Conservation (phyloP, 2,329 filamentous ascomycete genomes). For the Monosporascus sp. region DNA sequence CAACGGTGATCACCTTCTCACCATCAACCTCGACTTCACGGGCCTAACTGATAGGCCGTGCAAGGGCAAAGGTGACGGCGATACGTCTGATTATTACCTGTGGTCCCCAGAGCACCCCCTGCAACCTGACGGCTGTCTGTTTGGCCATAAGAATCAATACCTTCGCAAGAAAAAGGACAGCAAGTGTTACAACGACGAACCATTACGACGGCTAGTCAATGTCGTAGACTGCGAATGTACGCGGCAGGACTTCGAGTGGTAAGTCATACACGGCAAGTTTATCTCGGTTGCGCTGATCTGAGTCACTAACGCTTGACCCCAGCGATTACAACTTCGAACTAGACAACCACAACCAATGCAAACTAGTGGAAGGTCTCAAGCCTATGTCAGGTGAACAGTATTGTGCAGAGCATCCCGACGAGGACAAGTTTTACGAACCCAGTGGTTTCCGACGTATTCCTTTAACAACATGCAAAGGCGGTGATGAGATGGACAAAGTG, state of each 20-base stretch:
- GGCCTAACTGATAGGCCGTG: slow-evolving; percentile 72
- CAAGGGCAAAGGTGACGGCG: slow-evolving; percentile 54
- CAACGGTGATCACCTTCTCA: slow-evolving; percentile 54
- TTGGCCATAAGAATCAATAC: slow-evolving; percentile 85
- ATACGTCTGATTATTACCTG: slow-evolving; percentile 67
- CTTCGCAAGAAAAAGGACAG: slow-evolving; percentile 79
- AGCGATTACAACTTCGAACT: slow-evolving; percentile 94
- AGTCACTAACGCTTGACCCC: slow-evolving; percentile 20
- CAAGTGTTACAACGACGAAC: slow-evolving; percentile 76
- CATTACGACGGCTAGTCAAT: slow-evolving; percentile 64
- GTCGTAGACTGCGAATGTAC: slow-evolving; percentile 79
- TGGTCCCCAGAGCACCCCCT: slow-evolving; percentile 86
- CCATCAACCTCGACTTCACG: slow-evolving; percentile 85
- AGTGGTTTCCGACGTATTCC: slow-evolving; percentile 89
- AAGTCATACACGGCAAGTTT: slow-evolving; percentile 29
- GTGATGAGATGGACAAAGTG: slow-evolving; percentile 67
- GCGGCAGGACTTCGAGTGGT: slow-evolving; percentile 89
- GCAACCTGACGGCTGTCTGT: slow-evolving; percentile 75
- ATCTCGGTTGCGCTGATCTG: slow-evolving; percentile 9
- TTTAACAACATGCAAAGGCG: slow-evolving; percentile 78
- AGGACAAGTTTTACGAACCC: slow-evolving; percentile 73
- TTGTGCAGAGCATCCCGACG: slow-evolving; percentile 58
- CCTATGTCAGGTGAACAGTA: slow-evolving; percentile 48
- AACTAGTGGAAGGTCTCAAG: slow-evolving; percentile 66
- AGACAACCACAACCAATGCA: slow-evolving; percentile 70